These are phyloP conservation scores for Fusarium sp. DNA, from an alignment of 2,329 filamentous ascomycete genomes.

Conservation along the genomic window DNA sequence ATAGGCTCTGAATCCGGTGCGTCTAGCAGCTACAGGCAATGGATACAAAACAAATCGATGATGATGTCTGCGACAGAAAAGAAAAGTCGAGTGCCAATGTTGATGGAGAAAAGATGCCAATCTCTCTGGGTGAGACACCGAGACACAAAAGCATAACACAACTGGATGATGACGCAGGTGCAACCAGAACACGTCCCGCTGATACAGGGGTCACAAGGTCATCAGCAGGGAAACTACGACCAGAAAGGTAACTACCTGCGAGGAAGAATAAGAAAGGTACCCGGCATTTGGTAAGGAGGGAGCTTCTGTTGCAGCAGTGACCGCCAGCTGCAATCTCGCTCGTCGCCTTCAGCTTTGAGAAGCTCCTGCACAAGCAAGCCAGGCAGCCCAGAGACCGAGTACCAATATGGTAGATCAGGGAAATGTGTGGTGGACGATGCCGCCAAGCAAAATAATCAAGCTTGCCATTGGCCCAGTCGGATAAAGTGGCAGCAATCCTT, in stretches of 20 bases:
- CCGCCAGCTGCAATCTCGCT: constrained; percentile 12
- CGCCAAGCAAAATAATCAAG: constrained; percentile 27
- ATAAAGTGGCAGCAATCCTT: constrained; percentile 25
- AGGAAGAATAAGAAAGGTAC: neutral
- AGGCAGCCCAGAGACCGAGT: constrained; percentile 9
- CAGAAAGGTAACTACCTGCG: constrained; percentile 2
- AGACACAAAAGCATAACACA: constrained; percentile 24
- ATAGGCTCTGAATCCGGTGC: neutral
- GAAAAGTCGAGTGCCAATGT: constrained; percentile 2
- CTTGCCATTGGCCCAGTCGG: constrained; percentile 25
- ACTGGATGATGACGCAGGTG: constrained; percentile 38
- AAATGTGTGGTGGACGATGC: constrained; percentile 18
- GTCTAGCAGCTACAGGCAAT: neutral
- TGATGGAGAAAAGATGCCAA: constrained; percentile 4
- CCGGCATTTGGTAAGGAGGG: neutral
- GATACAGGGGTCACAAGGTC: constrained; percentile 21
- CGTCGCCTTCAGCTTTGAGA: neutral
- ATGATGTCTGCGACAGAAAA: constrained; percentile 11
- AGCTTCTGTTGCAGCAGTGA: neutral
- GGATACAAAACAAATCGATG: neutral
- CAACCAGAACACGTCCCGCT: constrained; percentile 17
- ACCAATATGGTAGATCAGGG: constrained; percentile 29
- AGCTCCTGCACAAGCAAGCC: constrained; percentile 16
- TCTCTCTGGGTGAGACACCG: constrained; percentile 22
- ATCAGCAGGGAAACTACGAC: constrained; percentile 10